Percentiles rank a stretch among this genome's conserved stretches.
Conservation (phyloP, 257 asterid genomes). For the Solanum arcanum region DNA sequence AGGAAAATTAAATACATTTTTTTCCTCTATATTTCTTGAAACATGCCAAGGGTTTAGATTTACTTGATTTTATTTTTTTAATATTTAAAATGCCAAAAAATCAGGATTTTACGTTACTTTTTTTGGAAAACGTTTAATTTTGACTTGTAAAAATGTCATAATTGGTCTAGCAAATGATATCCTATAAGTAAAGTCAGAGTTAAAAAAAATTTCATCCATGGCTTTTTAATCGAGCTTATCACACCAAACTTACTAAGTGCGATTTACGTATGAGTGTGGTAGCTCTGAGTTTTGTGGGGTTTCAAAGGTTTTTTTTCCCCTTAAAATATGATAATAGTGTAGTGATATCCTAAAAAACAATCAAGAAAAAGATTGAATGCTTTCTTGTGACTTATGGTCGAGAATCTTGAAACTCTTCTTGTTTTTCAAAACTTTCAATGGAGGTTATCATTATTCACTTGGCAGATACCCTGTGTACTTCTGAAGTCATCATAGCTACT, state of each 20-base stretch:
- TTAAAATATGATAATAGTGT: too few relatives aligned
- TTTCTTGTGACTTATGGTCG: conserved; percentile 3
- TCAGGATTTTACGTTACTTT: not conserved
- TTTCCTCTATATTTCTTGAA: not conserved
- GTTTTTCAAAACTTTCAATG: not conserved
- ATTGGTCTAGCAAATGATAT: not conserved
- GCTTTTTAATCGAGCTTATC: not conserved
- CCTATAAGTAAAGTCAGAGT: not conserved
- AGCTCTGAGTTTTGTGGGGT: not conserved
- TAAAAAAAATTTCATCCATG: not conserved
- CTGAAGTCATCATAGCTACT: not conserved
- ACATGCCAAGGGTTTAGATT: not conserved
- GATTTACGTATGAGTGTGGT: not conserved
- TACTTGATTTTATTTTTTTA: not conserved
- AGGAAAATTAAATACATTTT: not conserved
- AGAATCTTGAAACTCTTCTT: not conserved
- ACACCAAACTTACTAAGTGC: not conserved
- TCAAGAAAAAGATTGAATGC: not conserved
- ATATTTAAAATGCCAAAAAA: not conserved
- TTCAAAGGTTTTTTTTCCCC: too few relatives aligned
- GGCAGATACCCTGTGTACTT: conserved; percentile 9
- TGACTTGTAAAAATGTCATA: not conserved
- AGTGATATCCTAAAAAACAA: not conserved
- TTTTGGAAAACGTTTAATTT: not conserved
- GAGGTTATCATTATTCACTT: conserved; percentile 14